These are phyloP conservation scores for Schizophyllum amplum DNA, from an alignment of 1,284 basidiomycete genomes.

Conservation along the genomic window DNA sequence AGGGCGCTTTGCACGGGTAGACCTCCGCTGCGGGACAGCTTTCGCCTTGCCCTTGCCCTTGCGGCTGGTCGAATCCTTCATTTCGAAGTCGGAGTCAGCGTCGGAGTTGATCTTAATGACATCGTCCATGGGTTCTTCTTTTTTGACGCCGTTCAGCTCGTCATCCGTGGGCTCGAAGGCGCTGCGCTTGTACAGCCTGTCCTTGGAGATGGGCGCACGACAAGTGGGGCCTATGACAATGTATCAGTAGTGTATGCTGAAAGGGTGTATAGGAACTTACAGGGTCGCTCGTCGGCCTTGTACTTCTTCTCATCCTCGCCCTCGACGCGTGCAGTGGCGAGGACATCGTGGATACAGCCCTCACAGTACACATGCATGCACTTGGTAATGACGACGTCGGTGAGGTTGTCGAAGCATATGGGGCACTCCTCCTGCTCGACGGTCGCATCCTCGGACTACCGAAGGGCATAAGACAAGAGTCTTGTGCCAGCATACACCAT, in stretches of 20 bases:
- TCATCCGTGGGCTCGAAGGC: constrained; percentile 44
- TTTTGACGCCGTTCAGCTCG: constrained; percentile 23
- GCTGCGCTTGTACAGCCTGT: constrained; percentile 35
- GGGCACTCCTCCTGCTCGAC: constrained; percentile 45
- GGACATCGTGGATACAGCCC: constrained; percentile 35
- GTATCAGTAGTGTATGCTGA: constrained; percentile 1
- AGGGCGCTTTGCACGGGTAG: background rate
- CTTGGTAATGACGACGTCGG: constrained; percentile 36
- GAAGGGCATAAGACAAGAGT: background rate
- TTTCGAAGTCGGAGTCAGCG: constrained; percentile 17
- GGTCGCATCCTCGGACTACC: constrained; percentile 37
- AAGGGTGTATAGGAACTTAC: constrained; percentile 22
- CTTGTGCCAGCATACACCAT: background rate
- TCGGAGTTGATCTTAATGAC: constrained; percentile 15
- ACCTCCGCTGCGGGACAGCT: constrained; percentile 9
- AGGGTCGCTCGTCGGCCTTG: constrained; percentile 34
- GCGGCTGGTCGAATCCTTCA: constrained; percentile 2
- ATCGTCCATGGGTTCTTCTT: constrained; percentile 8
- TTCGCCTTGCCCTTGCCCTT: constrained; percentile 21
- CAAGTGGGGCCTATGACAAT: constrained; percentile 37
- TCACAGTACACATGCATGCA: constrained; percentile 46
- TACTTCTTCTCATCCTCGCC: constrained; percentile 24
- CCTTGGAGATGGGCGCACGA: constrained; percentile 31
- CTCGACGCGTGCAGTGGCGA: constrained; percentile 27
- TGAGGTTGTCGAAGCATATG: constrained; percentile 42